These are phyloP conservation scores for Leptomonas pyrrhocoris DNA, from an alignment of 208 protist species.

Conservation along the genomic window DNA sequence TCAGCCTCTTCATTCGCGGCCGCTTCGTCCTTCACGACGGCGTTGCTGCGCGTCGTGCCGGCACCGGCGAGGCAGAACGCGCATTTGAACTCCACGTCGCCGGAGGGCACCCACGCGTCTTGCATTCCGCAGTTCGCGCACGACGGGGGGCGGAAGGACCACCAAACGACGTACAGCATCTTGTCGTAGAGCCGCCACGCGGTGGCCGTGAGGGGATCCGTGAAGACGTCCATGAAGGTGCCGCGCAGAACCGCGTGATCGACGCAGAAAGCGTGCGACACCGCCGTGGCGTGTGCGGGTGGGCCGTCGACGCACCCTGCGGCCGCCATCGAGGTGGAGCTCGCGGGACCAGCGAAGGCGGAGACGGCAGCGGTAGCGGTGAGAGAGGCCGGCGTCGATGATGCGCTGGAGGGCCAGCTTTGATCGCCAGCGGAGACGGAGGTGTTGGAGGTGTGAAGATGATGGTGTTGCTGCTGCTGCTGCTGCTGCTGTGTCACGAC, in stretches of 20 bases:
- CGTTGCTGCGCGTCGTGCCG: slow-evolving; percentile 56
- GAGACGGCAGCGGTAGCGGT: not conserved
- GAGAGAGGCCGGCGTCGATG: slow-evolving; percentile 16
- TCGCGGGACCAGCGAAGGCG: not conserved
- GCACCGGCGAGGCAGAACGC: slow-evolving; percentile 61
- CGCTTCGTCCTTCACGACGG: slow-evolving; percentile 60
- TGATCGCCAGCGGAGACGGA: slow-evolving; percentile 5
- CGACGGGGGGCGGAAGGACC: slow-evolving; percentile 61
- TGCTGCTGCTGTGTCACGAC: slow-evolving; percentile 17
- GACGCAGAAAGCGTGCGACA: too few relatives aligned
- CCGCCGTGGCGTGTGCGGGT: not conserved
- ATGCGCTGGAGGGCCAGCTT: slow-evolving; percentile 12
- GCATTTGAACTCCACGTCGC: slow-evolving; percentile 69
- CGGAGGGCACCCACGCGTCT: slow-evolving; percentile 70
- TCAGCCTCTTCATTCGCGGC: slow-evolving; percentile 27
- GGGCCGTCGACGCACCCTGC: not conserved
- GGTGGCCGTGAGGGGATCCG: slow-evolving; percentile 48
- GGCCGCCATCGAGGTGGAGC: too few relatives aligned
- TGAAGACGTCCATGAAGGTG: slow-evolving; percentile 68
- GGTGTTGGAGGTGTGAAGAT: not conserved
- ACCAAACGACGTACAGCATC: slow-evolving; percentile 88
- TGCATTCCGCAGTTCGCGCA: slow-evolving; percentile 74
- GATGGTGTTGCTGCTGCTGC: slow-evolving; percentile 13
- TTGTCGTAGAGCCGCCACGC: slow-evolving; percentile 74
- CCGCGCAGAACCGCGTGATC: slow-evolving; percentile 59